These are phyloP conservation scores for Scedosporium aurantiacum DNA, from an alignment of 2,329 filamentous ascomycete species.

Conservation along the genomic window DNA sequence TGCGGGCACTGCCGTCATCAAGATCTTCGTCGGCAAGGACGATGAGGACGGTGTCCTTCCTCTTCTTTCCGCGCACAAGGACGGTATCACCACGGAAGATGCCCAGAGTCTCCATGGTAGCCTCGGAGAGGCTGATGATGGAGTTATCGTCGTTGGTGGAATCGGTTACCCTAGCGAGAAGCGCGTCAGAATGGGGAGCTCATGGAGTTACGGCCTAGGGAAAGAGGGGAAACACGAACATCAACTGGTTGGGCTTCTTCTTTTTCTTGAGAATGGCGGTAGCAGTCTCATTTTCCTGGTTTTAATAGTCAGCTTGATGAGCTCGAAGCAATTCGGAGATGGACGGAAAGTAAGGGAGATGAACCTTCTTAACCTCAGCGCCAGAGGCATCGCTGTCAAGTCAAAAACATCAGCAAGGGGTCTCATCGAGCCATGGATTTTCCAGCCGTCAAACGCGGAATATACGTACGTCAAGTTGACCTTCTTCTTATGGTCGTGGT, in stretches of 20 bases:
- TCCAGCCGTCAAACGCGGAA: background rate
- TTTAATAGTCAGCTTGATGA: slow-evolving; percentile 13
- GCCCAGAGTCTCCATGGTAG: slow-evolving; percentile 96
- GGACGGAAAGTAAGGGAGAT: slow-evolving; percentile 20
- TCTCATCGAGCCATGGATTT: background rate
- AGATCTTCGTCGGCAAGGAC: slow-evolving; percentile 96
- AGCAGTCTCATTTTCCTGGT: slow-evolving; percentile 75
- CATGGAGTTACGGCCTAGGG: background rate
- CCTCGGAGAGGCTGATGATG: slow-evolving; percentile 94
- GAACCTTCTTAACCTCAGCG: slow-evolving; percentile 73
- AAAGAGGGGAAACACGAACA: slow-evolving; percentile 47
- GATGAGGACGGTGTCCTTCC: slow-evolving; percentile 97
- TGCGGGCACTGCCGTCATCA: slow-evolving; percentile 90
- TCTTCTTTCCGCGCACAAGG: slow-evolving; percentile 97
- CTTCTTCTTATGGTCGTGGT: slow-evolving; percentile 70
- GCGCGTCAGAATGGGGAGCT: background rate
- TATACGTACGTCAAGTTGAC: slow-evolving; percentile 64
- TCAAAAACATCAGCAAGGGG: slow-evolving; percentile 9
- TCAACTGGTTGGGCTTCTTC: slow-evolving; percentile 99
- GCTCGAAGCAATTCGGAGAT: slow-evolving; percentile 1
- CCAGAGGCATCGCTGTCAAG: slow-evolving; percentile 73
- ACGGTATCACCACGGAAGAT: slow-evolving; percentile 99
- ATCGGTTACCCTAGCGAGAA: slow-evolving; percentile 70
- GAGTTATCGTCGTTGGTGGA: slow-evolving; percentile 99
- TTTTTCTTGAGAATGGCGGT: slow-evolving; percentile 99